Base-by-base conservation (phyloP, 768 basidiomycete genomes). In the Lactifluus hygrophoroides region DNA sequence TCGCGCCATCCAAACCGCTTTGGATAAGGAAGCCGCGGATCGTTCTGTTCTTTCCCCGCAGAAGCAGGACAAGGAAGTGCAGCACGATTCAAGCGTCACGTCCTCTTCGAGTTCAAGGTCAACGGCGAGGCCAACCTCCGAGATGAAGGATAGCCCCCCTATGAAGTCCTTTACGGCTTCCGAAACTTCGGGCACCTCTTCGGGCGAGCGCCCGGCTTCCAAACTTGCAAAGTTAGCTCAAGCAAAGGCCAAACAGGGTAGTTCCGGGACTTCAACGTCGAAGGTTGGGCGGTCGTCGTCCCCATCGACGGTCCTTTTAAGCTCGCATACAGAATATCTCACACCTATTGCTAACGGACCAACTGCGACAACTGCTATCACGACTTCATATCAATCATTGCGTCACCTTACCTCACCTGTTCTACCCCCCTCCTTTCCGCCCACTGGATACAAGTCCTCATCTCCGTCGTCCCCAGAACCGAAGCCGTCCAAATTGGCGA, bases 291-390 rank as follows among this genome's bases (percentile, higher is more conserved):
- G 64, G 10, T 58, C 63, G 9, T 54, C 60, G 28, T 63, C 71
- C 19, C 57, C 55, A 9, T 56, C 64, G 4, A 53, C 70, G 2
- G 65, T 71, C 8, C 69, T 80, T 54, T 77, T 76, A n/a, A 72
- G 69, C 46, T 63, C 78, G 47, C 80, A 71, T 50, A 90, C 88
- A 6, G 83, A 89, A 66, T 87, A 84, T 67, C 71, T 89, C 11
- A 85, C 80, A 16, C 88, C 89, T 2, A 88, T 86, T 45, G 86
- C 85, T n/a, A 90, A 90, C 66, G 87, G 88, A 0, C 73, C 85
- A 3, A 83, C 86, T n/a, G 88, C 82, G 13, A 90, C 88, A 0
- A 89, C 88, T 16, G 88, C 88, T 2, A 90, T 90, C 66, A 90
- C 88, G 0, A 90, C 88, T 2, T 83, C 85, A 0, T 89, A 88